Evolutionary conservation across 176 grass and related monocot species (phyloP).

Genomic region (Aechmea fasciata): DNA sequence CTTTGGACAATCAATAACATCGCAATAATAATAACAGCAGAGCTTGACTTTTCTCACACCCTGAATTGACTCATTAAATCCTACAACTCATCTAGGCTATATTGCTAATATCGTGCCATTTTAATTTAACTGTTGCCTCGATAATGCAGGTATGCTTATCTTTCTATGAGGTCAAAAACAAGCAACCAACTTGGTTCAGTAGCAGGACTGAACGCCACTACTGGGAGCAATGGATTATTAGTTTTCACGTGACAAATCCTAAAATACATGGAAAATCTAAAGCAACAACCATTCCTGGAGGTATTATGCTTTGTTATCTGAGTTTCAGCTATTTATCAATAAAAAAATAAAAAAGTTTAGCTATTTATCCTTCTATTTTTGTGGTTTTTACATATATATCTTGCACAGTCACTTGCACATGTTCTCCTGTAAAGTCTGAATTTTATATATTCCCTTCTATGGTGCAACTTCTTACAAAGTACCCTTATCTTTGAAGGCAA

Average conservation of each 20-base stretch:
- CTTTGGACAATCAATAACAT: background rate
- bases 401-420: too few species aligned
- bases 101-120: slow-evolving; percentile 9
- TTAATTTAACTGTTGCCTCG: slow-evolving; percentile 7
- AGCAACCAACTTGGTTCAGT: slow-evolving; percentile 68
- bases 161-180: slow-evolving; percentile 77
- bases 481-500: too few species aligned
- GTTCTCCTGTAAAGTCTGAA: too few species aligned
- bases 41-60: slow-evolving; percentile 4
- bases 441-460: too few species aligned
- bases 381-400: too few species aligned
- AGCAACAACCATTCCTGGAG: slow-evolving; percentile 34
- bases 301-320: slow-evolving; percentile 23
- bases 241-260: slow-evolving; percentile 49
- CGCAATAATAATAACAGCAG: background rate
- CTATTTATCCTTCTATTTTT: too few species aligned
- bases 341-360: too few species aligned
- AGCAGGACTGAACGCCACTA: slow-evolving; percentile 69
- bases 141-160: slow-evolving; percentile 64
- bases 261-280: slow-evolving; percentile 57
- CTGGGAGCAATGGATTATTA: slow-evolving; percentile 96
- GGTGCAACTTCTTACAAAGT: too few species aligned
- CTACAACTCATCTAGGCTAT: background rate
- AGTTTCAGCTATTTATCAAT: background rate
- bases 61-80: slow-evolving; percentile 11